Base-by-base conservation (phyloP, 2,329 filamentous ascomycete genomes). In the Cylindrodendrum hubeiense region DNA sequence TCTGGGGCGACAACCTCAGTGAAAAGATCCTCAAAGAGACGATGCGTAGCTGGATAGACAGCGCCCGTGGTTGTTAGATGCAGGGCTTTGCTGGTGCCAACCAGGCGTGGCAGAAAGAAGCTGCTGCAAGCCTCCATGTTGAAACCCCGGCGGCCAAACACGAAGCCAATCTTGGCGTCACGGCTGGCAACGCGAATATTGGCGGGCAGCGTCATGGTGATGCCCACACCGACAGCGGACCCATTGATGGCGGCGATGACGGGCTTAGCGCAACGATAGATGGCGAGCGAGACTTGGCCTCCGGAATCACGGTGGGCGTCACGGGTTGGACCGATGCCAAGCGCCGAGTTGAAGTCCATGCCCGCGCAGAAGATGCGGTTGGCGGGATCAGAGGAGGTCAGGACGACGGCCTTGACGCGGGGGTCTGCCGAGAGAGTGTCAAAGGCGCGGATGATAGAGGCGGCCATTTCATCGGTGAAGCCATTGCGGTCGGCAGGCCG, bases 71-170 rank as follows among this genome's bases (percentile, higher is more conserved):
- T 92, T 46, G 88, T 82, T 30, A 93, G 83, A 73, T 91, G 87
- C 76, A 91, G 79, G 0, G 91, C 90, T 67, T 86, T 85, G 15
- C 85, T 86, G 60, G 86, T 82, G 62, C 92, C 92, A 65, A 94
- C 85, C 26, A 94, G 82, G 0, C 90, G 86, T 3, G 92, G 91
- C 37, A 94, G 83, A 81, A 93, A 94, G 78, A 87, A 94, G 9
- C 88, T 90, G 54, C 86, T 89, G 74, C 87, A 90, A 0, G 90
- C 91, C 78, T 95, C 92, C 87, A 92, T 90, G 64, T 89, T 84
- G 72, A 94, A 84, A 1, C 91, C 92, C 46, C 91, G 85, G 26
- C 91, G 86, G 24, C 86, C 84, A 77, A 94, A 95, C 19, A 93
- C 91, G 75, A 94, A 93, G 56, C 91, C 92, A 67, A 94, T 86